Evolutionary conservation across 441 rosid genomes (phyloP), one percentile per base, ranked within the genome.

Genomic region (Capsella rubella): DNA sequence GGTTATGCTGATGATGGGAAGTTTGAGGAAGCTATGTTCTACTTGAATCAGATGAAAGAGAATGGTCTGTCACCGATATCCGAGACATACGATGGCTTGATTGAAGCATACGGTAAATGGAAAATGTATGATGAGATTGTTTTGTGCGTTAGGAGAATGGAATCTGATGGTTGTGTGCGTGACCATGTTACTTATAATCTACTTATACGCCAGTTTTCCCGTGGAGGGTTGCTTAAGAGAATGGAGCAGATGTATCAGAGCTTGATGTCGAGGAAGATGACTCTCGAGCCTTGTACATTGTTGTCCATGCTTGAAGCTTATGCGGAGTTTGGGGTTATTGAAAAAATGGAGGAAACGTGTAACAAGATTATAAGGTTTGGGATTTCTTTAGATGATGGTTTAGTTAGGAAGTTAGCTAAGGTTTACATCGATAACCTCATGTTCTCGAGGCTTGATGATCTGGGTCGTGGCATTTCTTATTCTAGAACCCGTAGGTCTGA

Each of bases 71-170:
- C 55, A 37, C 90, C 84, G 0, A 74, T 80, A 37, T 83, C 82
- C 0, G 69, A 78, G 53, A 90, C 93, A 0, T 92, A 87, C 67
- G 79, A 83, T 31, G 95, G 94, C 1, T 77, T 92, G 58, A 86
- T 92, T 76, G 77, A 70, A 82, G 90, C 87, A 3, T 92, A 85
- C 7, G 90, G 92, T 50, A 84, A 79, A 58, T 76, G 81, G 64
- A 78, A 82, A 70, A 84, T 82, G 91, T 91, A 84, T 60, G 90
- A 89, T 80, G 87, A 86, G 77, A 85, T 91, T 61, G 82, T 78
- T 56, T 34, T 45, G 75, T 92, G 92, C 65, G n/a, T 88, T 73
- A 90, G 79, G 82, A 77, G 52, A 64, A 92, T 92, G 92, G 85
- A 87, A 79, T 49, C 60, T 60, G 86, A 85, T 29, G 81, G 89